Evolutionary conservation across 768 basidiomycete species (phyloP).

Genomic region (Termitomyces eurrhizus): DNA sequence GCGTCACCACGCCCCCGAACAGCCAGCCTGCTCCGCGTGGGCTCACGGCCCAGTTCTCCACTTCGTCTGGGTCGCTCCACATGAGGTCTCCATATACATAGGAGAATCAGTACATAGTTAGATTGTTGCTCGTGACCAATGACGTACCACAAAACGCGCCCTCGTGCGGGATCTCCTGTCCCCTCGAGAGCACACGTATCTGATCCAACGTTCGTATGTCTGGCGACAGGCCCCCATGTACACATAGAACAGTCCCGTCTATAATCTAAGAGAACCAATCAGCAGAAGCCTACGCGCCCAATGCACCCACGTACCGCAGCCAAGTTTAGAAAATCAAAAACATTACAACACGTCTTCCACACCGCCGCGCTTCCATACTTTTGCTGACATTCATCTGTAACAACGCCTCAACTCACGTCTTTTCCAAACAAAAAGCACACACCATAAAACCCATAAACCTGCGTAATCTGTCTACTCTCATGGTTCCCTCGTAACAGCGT

Average conservation of each 20-base stretch:
- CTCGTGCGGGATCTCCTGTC: conserved; percentile 98
- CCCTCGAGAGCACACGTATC: conserved; percentile 85
- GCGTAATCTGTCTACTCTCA: conserved; percentile 96
- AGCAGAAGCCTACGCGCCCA: neutral
- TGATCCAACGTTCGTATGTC: conserved; percentile 95
- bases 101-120: neutral
- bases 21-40: conserved; percentile 96
- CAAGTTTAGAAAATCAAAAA: conserved; percentile 93
- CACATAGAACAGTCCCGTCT: conserved; percentile 88
- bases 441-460: conserved; percentile 99
- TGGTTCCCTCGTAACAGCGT: conserved; percentile 93
- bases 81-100: conserved; percentile 69
- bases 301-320: conserved; percentile 66
- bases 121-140: neutral
- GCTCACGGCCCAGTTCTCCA: conserved; percentile 95
- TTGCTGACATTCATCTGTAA: conserved; percentile 90
- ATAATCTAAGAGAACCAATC: conserved; percentile 65
- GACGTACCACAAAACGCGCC: conserved; percentile 90
- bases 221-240: conserved; percentile 94
- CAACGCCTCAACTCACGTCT: neutral
- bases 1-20: conserved; percentile 83
- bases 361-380: conserved; percentile 95
- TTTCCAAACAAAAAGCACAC: conserved; percentile 19
- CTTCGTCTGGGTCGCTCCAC: conserved; percentile 98
- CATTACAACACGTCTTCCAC: conserved; percentile 96